phyloP scores from a whole-genome alignment of 768 basidiomycete species.

The Mycena rebaudengoi region DNA sequence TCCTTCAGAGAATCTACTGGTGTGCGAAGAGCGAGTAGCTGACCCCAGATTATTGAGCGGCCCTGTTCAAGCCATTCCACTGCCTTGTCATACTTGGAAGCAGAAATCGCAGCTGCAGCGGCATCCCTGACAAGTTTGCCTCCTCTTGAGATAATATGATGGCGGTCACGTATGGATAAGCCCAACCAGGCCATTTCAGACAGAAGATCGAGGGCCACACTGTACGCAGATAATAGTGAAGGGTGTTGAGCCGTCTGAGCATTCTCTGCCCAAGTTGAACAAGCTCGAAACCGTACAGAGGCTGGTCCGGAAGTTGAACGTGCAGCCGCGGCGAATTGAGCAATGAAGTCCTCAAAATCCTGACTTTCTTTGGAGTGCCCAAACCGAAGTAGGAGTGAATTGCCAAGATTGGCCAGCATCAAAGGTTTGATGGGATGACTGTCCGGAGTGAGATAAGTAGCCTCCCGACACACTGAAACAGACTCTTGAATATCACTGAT shows the following conservation, averaged over 20 bases:
- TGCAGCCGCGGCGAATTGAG: neutral
- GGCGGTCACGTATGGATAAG: slow-evolving; percentile 17
- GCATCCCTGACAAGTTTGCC: neutral
- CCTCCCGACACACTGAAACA: slow-evolving; percentile 3
- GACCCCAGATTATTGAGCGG: slow-evolving; percentile 31
- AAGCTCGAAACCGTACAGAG: neutral
- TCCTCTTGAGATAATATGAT: slow-evolving; percentile 6
- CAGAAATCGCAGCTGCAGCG: slow-evolving; percentile 1
- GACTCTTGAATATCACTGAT: slow-evolving; percentile 11
- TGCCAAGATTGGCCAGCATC: slow-evolving; percentile 16
- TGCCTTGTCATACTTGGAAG: slow-evolving; percentile 8
- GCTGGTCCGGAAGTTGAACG: neutral
- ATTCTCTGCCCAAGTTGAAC: neutral
- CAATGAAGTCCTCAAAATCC: neutral
- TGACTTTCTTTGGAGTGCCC: neutral
- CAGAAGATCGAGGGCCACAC: slow-evolving; percentile 22
- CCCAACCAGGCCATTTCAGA: slow-evolving; percentile 26
- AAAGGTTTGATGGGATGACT: slow-evolving; percentile 14
- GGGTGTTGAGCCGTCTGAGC: neutral
- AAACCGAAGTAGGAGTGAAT: neutral
- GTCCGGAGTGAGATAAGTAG: slow-evolving; percentile 24
- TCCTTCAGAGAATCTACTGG: slow-evolving; percentile 27
- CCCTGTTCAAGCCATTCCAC: slow-evolving; percentile 36
- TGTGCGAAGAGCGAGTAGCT: slow-evolving; percentile 27
- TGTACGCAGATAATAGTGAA: slow-evolving; percentile 15